Conservation (phyloP, 108 stramenopile genomes). For the Cyclotella cryptica region DNA sequence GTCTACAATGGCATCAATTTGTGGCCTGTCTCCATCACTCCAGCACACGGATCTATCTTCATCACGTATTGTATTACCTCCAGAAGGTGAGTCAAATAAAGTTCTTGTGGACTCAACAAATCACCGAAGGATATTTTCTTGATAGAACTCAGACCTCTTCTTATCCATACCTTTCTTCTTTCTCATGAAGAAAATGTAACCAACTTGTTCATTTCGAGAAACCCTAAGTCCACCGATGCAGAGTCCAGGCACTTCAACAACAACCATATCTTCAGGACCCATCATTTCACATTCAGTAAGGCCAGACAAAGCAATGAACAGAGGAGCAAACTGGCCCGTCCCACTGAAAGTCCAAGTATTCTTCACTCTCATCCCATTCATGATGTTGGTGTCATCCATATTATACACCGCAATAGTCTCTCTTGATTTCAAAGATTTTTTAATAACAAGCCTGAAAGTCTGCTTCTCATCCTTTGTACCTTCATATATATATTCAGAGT, state of each 20-base stretch:
- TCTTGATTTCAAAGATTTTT: background rate
- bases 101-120: too few species aligned
- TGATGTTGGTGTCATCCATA: background rate
- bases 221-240: too few species aligned
- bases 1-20: conserved; percentile 1
- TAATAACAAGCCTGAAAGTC: conserved; percentile 4
- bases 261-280: background rate
- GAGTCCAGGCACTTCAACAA: conserved; percentile 12
- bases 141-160: too few species aligned
- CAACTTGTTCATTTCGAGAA: too few species aligned
- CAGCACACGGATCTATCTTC: conserved; percentile 8
- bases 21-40: conserved; percentile 19
- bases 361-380: conserved; percentile 33
- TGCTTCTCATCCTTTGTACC: conserved; percentile 3
- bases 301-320: conserved; percentile 12
- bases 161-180: too few species aligned
- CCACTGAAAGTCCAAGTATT: conserved; percentile 15
- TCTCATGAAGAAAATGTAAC: too few species aligned
- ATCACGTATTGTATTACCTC: background rate
- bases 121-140: too few species aligned
- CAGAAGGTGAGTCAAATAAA: too few species aligned
- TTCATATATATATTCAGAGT: conserved; percentile 24
- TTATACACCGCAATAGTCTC: conserved; percentile 8
- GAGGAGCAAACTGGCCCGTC: conserved; percentile 4
- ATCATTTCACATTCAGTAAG: conserved; percentile 24